These are phyloP conservation scores for Penicillium expansum DNA, from an alignment of 2,329 filamentous ascomycete genomes.

Conservation along the genomic window DNA sequence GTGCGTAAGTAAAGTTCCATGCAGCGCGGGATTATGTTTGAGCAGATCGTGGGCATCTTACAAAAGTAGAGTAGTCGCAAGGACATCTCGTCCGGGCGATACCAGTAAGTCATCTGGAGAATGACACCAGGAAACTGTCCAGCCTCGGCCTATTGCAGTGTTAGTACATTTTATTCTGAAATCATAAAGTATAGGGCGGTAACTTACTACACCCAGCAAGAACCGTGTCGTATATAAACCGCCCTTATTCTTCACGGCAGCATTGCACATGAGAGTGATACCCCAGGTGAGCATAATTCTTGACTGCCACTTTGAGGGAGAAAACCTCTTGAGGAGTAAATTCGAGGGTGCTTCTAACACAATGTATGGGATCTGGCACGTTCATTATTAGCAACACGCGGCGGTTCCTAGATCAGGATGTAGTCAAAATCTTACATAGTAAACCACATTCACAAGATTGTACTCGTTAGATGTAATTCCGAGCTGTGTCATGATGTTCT, in stretches of 20 bases:
- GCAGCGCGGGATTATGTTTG: slow-evolving; percentile 15
- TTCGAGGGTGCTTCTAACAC: slow-evolving; percentile 28
- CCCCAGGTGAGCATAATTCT: slow-evolving; percentile 32
- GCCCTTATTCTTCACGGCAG: slow-evolving; percentile 40
- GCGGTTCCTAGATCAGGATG: not conserved
- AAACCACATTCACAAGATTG: slow-evolving; percentile 35
- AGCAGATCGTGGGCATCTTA: slow-evolving; percentile 22
- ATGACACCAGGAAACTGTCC: slow-evolving; percentile 46
- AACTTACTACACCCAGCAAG: slow-evolving; percentile 40
- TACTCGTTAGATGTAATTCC: slow-evolving; percentile 32
- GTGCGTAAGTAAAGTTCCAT: not conserved
- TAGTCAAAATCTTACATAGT: slow-evolving; percentile 29
- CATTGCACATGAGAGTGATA: slow-evolving; percentile 36
- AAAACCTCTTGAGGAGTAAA: slow-evolving; percentile 32
- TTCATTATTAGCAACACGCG: not conserved
- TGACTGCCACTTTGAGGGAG: slow-evolving; percentile 32
- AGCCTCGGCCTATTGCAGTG: slow-evolving; percentile 32
- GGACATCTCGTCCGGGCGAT: slow-evolving; percentile 47
- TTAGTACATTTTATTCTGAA: not conserved
- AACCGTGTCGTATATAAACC: slow-evolving; percentile 42
- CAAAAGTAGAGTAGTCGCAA: slow-evolving; percentile 48
- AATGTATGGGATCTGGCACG: slow-evolving; percentile 24
- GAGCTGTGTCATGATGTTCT: slow-evolving; percentile 29
- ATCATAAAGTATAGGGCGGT: not conserved
- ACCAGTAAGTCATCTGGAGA: slow-evolving; percentile 48